phyloP scores from a whole-genome alignment of 176 grass and related monocot species.

The Phyllostachys edulis region DNA sequence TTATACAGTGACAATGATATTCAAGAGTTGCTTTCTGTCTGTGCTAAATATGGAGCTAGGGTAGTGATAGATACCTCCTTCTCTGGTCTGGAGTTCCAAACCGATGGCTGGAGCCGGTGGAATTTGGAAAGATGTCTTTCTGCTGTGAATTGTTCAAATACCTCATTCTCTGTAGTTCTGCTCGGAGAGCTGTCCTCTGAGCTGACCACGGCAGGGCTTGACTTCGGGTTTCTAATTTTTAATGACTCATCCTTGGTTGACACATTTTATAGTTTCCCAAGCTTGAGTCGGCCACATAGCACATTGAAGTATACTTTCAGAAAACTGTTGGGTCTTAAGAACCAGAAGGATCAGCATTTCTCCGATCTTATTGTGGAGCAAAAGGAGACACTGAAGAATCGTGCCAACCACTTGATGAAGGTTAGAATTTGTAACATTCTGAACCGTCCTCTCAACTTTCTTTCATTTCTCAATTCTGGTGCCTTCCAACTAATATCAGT shows the following conservation, averaged over 20 bases:
- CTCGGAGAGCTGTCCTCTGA: constrained; percentile 84
- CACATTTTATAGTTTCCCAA: constrained; percentile 68
- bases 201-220: constrained; percentile 65
- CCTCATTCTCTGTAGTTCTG: constrained; percentile 56
- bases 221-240: constrained; percentile 83
- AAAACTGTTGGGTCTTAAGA: constrained; percentile 67
- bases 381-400: constrained; percentile 56
- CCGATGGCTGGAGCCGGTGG: constrained; percentile 50
- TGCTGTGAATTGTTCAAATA: constrained; percentile 31
- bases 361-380: constrained; percentile 52
- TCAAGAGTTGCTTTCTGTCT: constrained; percentile 63
- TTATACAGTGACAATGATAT: constrained; percentile 79
- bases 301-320: constrained; percentile 82
- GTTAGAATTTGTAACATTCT: constrained; percentile 29
- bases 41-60: constrained; percentile 73
- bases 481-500: neutral
- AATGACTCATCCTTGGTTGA: constrained; percentile 60
- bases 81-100: constrained; percentile 86
- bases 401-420: constrained; percentile 49
- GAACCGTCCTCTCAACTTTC: neutral
- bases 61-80: constrained; percentile 89
- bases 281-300: constrained; percentile 68
- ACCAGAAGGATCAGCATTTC: constrained; percentile 58
- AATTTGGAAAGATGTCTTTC: constrained; percentile 63
- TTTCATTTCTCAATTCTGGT: neutral